phyloP scores from a whole-genome alignment of 768 basidiomycete species.

The Chiua virens region DNA sequence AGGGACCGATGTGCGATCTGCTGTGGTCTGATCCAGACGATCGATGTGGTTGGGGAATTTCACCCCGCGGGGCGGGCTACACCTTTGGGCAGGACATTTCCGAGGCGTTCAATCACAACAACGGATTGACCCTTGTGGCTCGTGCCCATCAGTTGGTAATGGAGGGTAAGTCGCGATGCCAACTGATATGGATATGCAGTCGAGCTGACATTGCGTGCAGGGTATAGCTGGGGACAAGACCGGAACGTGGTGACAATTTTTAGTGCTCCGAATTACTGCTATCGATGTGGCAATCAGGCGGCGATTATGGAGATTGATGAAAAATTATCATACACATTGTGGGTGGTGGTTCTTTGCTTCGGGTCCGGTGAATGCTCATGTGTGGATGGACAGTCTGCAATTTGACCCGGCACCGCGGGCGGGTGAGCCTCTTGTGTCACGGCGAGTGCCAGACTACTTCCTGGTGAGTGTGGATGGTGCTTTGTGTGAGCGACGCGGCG shows the following conservation, averaged over 20 bases:
- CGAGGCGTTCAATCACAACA: conserved; percentile 99
- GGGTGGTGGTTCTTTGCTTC: conserved; percentile 33
- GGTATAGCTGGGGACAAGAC: conserved; percentile 98
- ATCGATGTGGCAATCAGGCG: conserved; percentile 98
- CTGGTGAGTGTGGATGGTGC: conserved; percentile 64
- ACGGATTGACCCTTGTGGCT: conserved; percentile 93
- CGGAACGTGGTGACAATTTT: conserved; percentile 99
- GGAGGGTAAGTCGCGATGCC: conserved; percentile 67
- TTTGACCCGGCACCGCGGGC: conserved; percentile 99
- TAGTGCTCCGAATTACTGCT: conserved; percentile 99
- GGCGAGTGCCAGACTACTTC: conserved; percentile 94
- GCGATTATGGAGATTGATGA: conserved; percentile 99
- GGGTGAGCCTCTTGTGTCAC: conserved; percentile 96
- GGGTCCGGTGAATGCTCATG: conserved; percentile 2
- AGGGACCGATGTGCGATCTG: conserved; percentile 99
- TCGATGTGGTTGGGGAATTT: conserved; percentile 99
- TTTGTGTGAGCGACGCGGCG: neutral
- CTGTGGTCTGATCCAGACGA: conserved; percentile 99
- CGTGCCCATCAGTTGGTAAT: conserved; percentile 94
- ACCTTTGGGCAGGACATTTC: conserved; percentile 99
- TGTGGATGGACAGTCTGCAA: conserved; percentile 78
- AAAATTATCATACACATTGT: conserved; percentile 95
- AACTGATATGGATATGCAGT: neutral
- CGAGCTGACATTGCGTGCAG: conserved; percentile 34
- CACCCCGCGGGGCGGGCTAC: conserved; percentile 97